A percentile compares a stretch with the other conserved stretches of the same genome.
Conservation (phyloP, 495 filamentous ascomycete genomes). For the Tuber borchii region DNA sequence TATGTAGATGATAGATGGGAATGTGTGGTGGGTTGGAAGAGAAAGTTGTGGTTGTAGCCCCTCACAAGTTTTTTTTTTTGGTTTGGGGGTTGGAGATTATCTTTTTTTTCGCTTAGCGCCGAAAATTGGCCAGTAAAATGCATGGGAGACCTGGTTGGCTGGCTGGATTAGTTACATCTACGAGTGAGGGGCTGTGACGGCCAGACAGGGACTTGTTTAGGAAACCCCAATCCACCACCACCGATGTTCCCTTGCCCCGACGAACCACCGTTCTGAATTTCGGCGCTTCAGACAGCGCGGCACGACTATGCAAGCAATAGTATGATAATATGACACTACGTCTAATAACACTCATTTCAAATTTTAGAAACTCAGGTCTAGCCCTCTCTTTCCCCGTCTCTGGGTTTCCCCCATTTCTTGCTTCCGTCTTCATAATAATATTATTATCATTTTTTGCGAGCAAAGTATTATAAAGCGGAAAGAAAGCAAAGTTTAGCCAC, state of each 20-base stretch:
- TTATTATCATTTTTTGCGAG: neutral
- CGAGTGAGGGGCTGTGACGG: neutral
- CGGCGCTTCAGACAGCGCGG: neutral
- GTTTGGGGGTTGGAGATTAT: neutral
- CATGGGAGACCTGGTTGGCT: neutral
- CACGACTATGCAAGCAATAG: too few relatives aligned
- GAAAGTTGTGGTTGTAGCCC: conserved; percentile 17
- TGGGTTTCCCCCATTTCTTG: neutral
- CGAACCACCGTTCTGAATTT: neutral
- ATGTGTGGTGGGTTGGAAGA: conserved; percentile 2
- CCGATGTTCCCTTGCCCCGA: neutral
- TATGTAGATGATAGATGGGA: conserved; percentile 10
- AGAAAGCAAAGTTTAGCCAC: neutral
- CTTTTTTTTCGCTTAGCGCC: conserved; percentile 19
- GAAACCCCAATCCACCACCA: neutral
- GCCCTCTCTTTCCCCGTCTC: neutral
- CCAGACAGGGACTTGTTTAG: neutral
- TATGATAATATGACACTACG: too few relatives aligned
- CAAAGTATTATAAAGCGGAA: neutral
- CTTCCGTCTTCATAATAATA: neutral
- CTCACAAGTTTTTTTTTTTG: neutral
- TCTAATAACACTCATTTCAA: neutral
- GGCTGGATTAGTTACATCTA: neutral
- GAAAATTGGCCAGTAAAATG: neutral
- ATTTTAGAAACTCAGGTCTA: neutral